Evolutionary conservation across 768 basidiomycete genomes (phyloP).

Genomic region (Lactifluus piperatus): DNA sequence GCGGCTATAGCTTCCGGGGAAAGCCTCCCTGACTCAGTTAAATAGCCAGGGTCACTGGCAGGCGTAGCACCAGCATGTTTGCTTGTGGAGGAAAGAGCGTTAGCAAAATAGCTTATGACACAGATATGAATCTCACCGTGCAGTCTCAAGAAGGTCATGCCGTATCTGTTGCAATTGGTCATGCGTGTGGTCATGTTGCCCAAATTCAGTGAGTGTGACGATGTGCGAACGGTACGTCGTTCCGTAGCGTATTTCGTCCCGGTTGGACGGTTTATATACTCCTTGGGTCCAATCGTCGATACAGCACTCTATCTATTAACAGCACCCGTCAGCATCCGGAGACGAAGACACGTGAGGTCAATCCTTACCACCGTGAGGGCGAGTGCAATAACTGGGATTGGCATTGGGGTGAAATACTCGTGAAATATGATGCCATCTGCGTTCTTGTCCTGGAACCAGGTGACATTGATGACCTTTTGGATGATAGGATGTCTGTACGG

Average conservation of each 20-base stretch:
- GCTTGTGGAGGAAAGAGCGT: neutral
- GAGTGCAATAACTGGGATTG: neutral
- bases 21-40: neutral
- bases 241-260: neutral
- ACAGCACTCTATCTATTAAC: constrained; percentile 8
- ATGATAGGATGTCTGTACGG: constrained; percentile 7
- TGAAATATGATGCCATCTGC: neutral
- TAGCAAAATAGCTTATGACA: neutral
- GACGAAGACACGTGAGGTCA: neutral
- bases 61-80: neutral
- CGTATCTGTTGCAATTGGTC: neutral
- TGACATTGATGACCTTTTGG: constrained; percentile 5
- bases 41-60: no score
- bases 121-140: neutral
- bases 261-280: neutral
- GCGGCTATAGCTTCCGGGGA: neutral
- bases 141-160: neutral
- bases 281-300: constrained; percentile 4
- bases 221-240: neutral
- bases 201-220: neutral
- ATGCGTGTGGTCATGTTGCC: neutral
- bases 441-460: neutral
- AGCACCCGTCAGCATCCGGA: neutral
- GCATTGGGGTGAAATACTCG: neutral
- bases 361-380: constrained; percentile 4